These are phyloP conservation scores for Fusarium dlaminii DNA, from an alignment of 2,329 filamentous ascomycete species.

Conservation along the genomic window DNA sequence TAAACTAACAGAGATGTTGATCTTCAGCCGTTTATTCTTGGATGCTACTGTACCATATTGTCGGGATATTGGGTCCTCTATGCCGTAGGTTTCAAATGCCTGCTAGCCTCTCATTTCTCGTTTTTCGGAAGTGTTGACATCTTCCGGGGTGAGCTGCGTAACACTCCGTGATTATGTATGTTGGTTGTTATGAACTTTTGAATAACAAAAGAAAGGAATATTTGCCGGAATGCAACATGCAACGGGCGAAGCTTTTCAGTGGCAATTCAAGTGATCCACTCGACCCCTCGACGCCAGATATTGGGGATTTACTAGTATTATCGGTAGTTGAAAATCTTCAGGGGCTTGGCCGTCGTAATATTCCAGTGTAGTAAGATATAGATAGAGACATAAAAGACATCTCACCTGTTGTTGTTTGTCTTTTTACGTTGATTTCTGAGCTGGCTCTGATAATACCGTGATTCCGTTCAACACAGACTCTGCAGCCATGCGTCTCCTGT, in stretches of 20 bases:
- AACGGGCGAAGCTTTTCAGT: neutral
- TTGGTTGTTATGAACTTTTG: neutral
- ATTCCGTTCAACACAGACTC: neutral
- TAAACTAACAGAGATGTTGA: slow-evolving; percentile 10
- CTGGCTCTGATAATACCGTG: neutral
- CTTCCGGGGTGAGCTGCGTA: neutral
- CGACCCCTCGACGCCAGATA: neutral
- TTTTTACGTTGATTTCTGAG: neutral
- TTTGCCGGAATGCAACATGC: slow-evolving; percentile 1
- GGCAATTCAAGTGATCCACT: neutral
- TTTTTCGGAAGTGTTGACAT: neutral
- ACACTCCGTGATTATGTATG: neutral
- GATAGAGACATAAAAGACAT: neutral
- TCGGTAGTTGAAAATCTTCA: slow-evolving; percentile 13
- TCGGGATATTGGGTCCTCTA: neutral
- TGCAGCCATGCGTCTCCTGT: slow-evolving; percentile 24
- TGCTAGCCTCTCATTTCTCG: neutral
- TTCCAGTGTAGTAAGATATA: neutral
- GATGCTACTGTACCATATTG: slow-evolving; percentile 7
- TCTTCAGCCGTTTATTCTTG: neutral
- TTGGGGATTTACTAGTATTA: neutral
- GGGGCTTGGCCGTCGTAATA: neutral
- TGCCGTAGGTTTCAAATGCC: neutral
- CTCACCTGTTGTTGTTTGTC: neutral
- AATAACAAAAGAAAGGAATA: neutral